Evolutionary conservation across 2,329 filamentous ascomycete genomes (phyloP), one percentile per base, ranked within the genome.

Genomic region (Zasmidium citrigriseum): DNA sequence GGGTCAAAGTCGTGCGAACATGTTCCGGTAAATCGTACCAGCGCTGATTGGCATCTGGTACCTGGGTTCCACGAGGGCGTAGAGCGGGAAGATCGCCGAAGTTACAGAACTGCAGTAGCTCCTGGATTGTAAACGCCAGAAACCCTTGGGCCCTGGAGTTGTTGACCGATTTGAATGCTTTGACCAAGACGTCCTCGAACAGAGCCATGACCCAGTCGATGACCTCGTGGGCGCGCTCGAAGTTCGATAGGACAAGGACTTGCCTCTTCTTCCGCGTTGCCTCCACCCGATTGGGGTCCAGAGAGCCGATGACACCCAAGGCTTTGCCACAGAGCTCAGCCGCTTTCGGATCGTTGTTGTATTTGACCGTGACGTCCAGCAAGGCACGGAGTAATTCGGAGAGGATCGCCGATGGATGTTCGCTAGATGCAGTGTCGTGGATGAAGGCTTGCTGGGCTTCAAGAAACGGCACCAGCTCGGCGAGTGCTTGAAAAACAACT

Each of bases 101-200:
- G 24, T 89, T 87, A 68, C 89, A 91, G 64, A 88, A 86, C 46
- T 88, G 87, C 2, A 98, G 82, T 44, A 98, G 82, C 68, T 96
- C 89, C 74, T 99, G 95, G 87, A 99, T 97, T 1, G 89, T 90
- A 74, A 90, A 99, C 1, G 93, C 93, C 18, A 99, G 81, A 70
- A 96, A 96, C 0, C 92, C 93, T 73, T 98, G 95, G 4, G 92
- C 83, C 64, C 86, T 88, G 1, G 92, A 89, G 71, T 97, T 96
- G 0, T 89, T 95, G 1, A 91, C 89, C 1, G 93, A 96, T 46
- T 96, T 80, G 70, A 99, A 99, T 0, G 93, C 89, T 60, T 93
- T 92, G 23, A 98, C 91, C 11, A 99, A 79, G 7, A 96, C 89
- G 70, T 96, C 84, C 68, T 96, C 89, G 16, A 99, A 81, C 48